These are phyloP conservation scores for Globisporangium viniferum DNA, from an alignment of 352 stramenopile genomes.

Conservation along the genomic window DNA sequence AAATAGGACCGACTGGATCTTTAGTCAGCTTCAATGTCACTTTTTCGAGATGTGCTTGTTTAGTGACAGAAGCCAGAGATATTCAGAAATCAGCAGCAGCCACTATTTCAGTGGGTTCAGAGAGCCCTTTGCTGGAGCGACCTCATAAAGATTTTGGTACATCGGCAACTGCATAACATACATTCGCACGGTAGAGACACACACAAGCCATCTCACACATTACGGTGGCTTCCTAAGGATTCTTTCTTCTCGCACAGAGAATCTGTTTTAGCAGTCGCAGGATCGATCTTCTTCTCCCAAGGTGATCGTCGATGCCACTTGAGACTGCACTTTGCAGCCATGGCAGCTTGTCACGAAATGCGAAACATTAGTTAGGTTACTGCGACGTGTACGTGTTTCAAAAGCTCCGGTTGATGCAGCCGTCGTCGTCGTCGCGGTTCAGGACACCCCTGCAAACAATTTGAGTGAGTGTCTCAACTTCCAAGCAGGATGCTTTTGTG, in stretches of 20 bases:
- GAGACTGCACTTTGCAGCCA: neutral
- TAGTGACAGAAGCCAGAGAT: neutral
- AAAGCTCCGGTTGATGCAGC: neutral
- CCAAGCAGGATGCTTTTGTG: neutral
- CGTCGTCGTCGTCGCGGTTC: neutral
- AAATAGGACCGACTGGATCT: neutral
- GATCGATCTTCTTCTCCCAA: neutral
- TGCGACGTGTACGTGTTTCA: neutral
- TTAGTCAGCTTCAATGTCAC: neutral
- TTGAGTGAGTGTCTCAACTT: neutral
- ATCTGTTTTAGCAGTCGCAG: neutral
- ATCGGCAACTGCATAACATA: neutral
- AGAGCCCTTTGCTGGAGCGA: neutral
- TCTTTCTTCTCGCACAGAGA: neutral
- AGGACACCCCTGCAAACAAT: neutral
- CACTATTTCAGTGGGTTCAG: neutral
- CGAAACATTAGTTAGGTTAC: neutral
- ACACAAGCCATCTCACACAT: too few species aligned
- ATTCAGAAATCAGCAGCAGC: neutral
- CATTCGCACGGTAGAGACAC: neutral
- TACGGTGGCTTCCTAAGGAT: neutral
- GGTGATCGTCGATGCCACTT: neutral
- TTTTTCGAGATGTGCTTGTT: neutral
- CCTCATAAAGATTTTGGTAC: neutral
- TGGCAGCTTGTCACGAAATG: neutral